Base-by-base conservation (phyloP, 2,329 filamentous ascomycete species). In the Colletotrichum melonis region DNA sequence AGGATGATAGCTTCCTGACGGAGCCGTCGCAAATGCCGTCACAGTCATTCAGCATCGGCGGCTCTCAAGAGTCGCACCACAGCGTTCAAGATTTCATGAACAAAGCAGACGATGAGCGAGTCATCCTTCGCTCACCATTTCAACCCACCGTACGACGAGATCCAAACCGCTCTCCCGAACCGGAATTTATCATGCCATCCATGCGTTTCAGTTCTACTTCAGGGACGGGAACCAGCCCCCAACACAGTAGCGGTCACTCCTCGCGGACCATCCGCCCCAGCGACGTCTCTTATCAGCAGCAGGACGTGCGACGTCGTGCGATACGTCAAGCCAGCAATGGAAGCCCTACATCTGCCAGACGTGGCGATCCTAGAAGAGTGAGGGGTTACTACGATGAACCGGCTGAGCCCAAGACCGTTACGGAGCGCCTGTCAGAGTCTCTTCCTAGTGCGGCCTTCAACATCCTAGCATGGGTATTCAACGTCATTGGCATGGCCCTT, bases 401-500 rank as follows among this genome's bases (percentile, higher is more conserved):
- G 32, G 26, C 52, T 30, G 69, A 65, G 56, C 72, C 55, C 9
- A 42, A 28, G 30, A 76, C 78, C 5, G 68, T 84, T 26, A 75
- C 76, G 14, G 77, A 82, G 3, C 79, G 81, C 30, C 67, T 87
- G 16, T 77, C 80, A 0, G 76, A 80, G 12, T 82, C 82, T 2
- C 70, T 86, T 3, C 84, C 85, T 0, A 77, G 78, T 3, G 81
- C 82, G 7, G 7, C 87, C 8, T 83, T 84, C 67, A 81, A 84
- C 55, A 80, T 82, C 3, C 72, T 85, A 5, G 78, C 79, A 24
- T 93, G 92, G 86, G 71, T 84, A 3, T 74, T 89, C 2, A 89
- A 89, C 35, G 84, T 94, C 19, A 73, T 93, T 14, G 84, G 84
- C 5, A 86, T 91, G 67, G 88, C 91, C 3, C 85, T 94, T 62